Evolutionary conservation across 441 rosid genomes (phyloP).

Genomic region (Oxalis stricta): DNA sequence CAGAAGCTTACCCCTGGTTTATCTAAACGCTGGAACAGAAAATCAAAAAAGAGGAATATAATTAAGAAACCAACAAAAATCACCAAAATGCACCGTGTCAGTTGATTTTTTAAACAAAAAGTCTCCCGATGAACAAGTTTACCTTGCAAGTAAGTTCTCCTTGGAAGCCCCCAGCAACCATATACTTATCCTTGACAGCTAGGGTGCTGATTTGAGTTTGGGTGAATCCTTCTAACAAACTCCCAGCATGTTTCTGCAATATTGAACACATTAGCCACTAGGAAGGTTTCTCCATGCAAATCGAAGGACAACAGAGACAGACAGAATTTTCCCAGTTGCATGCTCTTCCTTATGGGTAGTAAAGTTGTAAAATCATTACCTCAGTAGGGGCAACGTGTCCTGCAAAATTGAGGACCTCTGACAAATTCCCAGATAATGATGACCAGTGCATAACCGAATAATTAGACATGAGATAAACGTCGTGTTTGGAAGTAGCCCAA

Average conservation of each 20-base stretch:
- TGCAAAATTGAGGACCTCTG: constrained; percentile 28
- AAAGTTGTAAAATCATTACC: constrained; percentile 14
- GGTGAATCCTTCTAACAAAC: constrained; percentile 23
- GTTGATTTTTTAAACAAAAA: not conserved
- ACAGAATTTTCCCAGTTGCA: no score
- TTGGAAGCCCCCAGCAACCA: constrained; percentile 26
- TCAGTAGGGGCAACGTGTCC: constrained; percentile 35
- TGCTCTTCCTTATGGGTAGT: no score
- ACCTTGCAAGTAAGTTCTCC: constrained; percentile 30
- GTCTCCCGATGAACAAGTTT: not conserved
- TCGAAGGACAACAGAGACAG: no score
- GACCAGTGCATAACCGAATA: constrained; percentile 38
- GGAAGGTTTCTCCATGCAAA: no score
- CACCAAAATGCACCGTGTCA: not conserved
- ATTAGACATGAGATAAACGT: constrained; percentile 34
- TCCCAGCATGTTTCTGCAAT: constrained; percentile 20
- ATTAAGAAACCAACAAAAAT: not conserved
- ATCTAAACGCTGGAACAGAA: constrained; percentile 12
- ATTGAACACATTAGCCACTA: not conserved
- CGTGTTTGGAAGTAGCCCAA: constrained; percentile 34
- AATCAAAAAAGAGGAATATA: not conserved
- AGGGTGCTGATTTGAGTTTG: constrained; percentile 25
- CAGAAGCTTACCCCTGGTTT: constrained; percentile 19
- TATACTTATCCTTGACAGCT: constrained; percentile 17
- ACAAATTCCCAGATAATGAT: constrained; percentile 17